Evolutionary conservation across 2,329 filamentous ascomycete species (phyloP), one percentile per base, ranked within the genome.

Genomic region (Penicillium polonicum): DNA sequence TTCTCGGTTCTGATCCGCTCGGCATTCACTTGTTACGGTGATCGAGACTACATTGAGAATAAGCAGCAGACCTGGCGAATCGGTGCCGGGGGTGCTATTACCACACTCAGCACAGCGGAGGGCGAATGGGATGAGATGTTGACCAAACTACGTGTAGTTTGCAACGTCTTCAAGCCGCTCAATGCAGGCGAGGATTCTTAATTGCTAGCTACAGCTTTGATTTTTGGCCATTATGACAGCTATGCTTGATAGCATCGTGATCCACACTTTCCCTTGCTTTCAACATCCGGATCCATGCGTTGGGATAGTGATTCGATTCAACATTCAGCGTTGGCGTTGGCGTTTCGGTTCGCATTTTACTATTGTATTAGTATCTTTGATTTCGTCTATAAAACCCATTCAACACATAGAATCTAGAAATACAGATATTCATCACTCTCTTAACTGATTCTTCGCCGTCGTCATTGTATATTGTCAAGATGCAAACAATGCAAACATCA

Each of bases 41-140:
- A 67, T 21, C 62, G 61, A 9, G 59, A 66, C 9, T 44, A 52
- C 13, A 53, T 36, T 10, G 50, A 64, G 35, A 51, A 60, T 9
- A 27, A 15, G 27, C 58, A 58, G 29, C 73, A 79, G 53, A 67
- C 68, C 21, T 97, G 93, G 93, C 84, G 85, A 41, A 85, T 97
- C 38, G 93, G 92, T 5, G 93, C 93, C 6, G 94, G 93, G 0
- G 94, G 93, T 1, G 93, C 93, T 0, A 87, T 97, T 17, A 97
- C 93, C 2, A 88, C 87, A 25, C 79, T 96, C 57, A 96, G 92
- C 71, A 90, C 88, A 3, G 81, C 88, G 0, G 82, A 88, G 57
- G 91, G 86, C 3, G 93, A 97, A 79, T 88, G 88, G 76, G 90
- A 95, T 59, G 94, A 97, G 80, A 97, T 97, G 92, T 81, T 88